Evolutionary conservation across 2,329 filamentous ascomycete species (phyloP), one percentile per base, ranked within the genome.

Genomic region (Claviceps cyperi): DNA sequence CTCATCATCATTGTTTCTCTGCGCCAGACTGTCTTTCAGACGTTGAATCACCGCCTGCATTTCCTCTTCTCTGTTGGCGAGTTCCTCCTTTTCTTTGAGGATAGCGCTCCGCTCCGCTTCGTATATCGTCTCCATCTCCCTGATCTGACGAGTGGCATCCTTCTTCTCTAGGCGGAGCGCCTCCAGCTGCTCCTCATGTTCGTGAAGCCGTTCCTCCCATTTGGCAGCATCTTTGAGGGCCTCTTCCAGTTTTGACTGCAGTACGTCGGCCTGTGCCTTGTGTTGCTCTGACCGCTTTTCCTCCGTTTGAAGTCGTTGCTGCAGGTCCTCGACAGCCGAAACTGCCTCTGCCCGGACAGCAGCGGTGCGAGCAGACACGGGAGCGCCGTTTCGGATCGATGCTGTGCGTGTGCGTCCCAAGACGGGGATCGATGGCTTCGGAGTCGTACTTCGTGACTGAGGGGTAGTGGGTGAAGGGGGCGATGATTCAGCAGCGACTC

Each of bases 71-170:
- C 83, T 78, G 58, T 83, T 84, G 50, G 78, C 74, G 67, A 90
- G 84, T 58, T 94, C 87, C 56, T 96, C 90, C 70, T 94, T 92
- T 66, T 97, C 91, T 67, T 90, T 88, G 61, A 87, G 81, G 69
- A 91, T 85, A 50, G 86, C 81, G 61, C 83, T 86, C 55, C 88
- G 80, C 68, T 98, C 92, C 43, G 85, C 81, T 66, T 97, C 91
- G 65, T 95, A 94, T 56, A 94, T 90, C 55, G 83, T 81, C 66
- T 96, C 90, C 70, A 96, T 82, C 65, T 98, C 92, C 55, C 91
- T 81, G 61, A 87, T 86, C 66, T 94, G 84, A 55, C 89, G 80
- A 32, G 83, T 79, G 50, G 83, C 76, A 58, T 97, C 90, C 58
- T 86, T 80, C 69, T 92, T 90, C 61, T 94, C 87, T 59, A 86